phyloP scores from a whole-genome alignment of 2,329 filamentous ascomycete genomes.

The Phoma sp. region DNA sequence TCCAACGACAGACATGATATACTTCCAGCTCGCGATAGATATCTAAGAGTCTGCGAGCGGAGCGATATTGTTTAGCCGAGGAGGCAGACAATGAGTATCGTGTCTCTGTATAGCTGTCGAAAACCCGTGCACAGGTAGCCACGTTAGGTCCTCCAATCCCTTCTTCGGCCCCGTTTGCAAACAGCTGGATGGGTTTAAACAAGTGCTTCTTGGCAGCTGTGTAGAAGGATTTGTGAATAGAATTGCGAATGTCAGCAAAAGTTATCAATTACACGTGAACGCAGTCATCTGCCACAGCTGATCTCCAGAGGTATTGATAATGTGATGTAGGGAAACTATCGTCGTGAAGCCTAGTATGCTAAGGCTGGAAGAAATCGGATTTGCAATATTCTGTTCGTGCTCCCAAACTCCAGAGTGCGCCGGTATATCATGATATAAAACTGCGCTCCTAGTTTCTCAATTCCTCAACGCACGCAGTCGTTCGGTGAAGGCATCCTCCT shows the following conservation, averaged over 20 bases:
- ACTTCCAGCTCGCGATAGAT: no score
- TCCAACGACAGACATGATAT: no score
- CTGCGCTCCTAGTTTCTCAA: constrained; percentile 13
- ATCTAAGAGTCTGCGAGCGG: no score
- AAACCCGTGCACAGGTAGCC: no score
- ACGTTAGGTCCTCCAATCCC: no score
- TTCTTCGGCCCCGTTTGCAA: no score
- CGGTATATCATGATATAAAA: neutral
- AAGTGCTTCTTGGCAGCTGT: no score
- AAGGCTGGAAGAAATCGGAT: neutral
- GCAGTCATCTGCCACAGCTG: neutral
- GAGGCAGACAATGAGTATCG: no score
- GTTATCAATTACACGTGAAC: neutral
- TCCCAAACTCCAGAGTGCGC: constrained; percentile 17
- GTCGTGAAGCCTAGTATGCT: neutral
- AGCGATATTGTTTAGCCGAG: no score
- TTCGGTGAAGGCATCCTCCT: constrained; percentile 75
- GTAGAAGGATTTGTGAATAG: no score
- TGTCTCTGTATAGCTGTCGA: no score
- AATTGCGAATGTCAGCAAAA: neutral
- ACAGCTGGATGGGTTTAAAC: no score
- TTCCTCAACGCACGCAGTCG: constrained; percentile 62
- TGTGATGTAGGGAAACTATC: constrained; percentile 3
- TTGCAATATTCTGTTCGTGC: constrained; percentile 1
- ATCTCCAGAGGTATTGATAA: neutral